These are phyloP conservation scores for Tricholoma matsutake DNA, from an alignment of 768 basidiomycete genomes.

Conservation along the genomic window DNA sequence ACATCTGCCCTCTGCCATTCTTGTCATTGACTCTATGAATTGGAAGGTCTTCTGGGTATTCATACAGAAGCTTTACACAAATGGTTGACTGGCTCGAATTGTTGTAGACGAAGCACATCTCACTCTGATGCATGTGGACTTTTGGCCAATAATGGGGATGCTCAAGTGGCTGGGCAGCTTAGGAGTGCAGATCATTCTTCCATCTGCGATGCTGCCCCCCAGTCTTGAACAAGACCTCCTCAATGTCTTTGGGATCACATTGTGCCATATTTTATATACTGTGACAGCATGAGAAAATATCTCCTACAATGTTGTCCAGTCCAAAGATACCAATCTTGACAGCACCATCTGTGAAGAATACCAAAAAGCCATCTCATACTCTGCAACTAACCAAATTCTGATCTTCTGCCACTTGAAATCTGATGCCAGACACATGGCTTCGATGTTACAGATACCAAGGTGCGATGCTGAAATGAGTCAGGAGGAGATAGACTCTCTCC, in stretches of 20 bases:
- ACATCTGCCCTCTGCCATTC: not conserved
- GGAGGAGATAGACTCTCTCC: no score
- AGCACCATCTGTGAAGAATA: no score
- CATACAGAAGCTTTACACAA: not conserved
- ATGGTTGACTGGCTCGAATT: constrained; percentile 6
- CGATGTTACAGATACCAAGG: no score
- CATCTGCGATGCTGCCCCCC: constrained; percentile 14
- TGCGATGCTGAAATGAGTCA: no score
- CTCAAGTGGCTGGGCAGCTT: constrained; percentile 9
- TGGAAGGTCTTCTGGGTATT: not conserved
- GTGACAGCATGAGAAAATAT: not conserved
- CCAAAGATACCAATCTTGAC: not conserved
- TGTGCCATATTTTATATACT: not conserved
- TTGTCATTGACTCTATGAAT: constrained; percentile 7
- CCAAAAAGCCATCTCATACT: not conserved
- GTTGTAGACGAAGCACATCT: constrained; percentile 17
- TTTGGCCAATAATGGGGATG: constrained; percentile 11
- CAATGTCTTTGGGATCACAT: constrained; percentile 2
- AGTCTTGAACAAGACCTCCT: constrained; percentile 1
- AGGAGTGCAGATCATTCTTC: constrained; percentile 9
- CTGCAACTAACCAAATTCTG: no score
- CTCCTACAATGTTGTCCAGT: constrained; percentile 2
- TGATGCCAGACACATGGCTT: no score
- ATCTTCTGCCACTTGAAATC: no score
- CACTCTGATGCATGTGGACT: constrained; percentile 6